Conservation (phyloP, 345 rosid species). For the Dipteronia sinensis region DNA sequence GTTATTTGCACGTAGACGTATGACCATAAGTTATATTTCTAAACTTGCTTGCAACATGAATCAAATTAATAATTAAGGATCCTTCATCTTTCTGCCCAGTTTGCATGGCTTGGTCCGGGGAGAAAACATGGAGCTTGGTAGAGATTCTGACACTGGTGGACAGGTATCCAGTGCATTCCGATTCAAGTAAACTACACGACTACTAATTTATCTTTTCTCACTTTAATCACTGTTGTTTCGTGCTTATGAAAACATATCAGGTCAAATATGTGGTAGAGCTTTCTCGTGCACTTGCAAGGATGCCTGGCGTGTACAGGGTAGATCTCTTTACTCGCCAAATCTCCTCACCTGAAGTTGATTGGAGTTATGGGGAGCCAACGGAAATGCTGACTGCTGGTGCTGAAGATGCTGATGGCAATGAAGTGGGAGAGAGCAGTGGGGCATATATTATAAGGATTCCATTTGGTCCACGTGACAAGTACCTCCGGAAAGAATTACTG, state of each 20-base stretch:
- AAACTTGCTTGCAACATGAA: background rate
- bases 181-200: background rate
- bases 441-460: conserved; percentile 94
- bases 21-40: background rate
- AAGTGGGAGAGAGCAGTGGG: conserved; percentile 91
- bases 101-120: conserved; percentile 96
- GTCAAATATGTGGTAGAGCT: conserved; percentile 98
- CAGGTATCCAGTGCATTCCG: conserved; percentile 53
- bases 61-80: background rate
- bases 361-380: conserved; percentile 98
- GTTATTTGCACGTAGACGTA: background rate
- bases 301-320: conserved; percentile 97
- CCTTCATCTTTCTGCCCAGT: conserved; percentile 40
- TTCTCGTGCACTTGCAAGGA: conserved; percentile 85
- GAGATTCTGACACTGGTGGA: conserved; percentile 98
- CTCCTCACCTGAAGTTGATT: conserved; percentile 83
- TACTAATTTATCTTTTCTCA: background rate
- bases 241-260: conserved; percentile 33
- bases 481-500: conserved; percentile 72
- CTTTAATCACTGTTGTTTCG: conserved; percentile 6
- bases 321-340: conserved; percentile 94
- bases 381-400: conserved; percentile 78
- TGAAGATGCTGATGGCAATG: conserved; percentile 64
- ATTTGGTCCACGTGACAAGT: conserved; percentile 87
- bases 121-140: conserved; percentile 97